Evolutionary conservation across 331 rosid species (phyloP).

Genomic region (Telfairia occidentalis): DNA sequence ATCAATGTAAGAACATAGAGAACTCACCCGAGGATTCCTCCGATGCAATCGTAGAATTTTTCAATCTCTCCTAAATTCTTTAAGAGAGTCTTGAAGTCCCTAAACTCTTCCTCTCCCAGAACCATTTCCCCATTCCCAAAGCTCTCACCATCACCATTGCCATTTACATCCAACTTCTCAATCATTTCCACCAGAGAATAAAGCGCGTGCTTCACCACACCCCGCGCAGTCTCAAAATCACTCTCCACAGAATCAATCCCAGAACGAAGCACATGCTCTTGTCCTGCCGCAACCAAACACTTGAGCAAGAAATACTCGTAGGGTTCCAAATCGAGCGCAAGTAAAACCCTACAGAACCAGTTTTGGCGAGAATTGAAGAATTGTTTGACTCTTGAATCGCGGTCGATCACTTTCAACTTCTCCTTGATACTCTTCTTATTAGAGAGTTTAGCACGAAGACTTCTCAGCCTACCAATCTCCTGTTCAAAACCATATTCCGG

Average conservation of each 20-base stretch:
- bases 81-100: conserved; percentile 52
- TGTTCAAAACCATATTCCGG: conserved; percentile 41
- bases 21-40: conserved; percentile 87
- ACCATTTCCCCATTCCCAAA: conserved; percentile 22
- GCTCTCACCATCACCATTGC: conserved; percentile 17
- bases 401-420: conserved; percentile 35
- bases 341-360: conserved; percentile 26
- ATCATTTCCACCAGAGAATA: conserved; percentile 60
- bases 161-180: conserved; percentile 41
- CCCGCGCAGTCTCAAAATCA: conserved; percentile 25
- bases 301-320: conserved; percentile 42
- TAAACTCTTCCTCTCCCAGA: conserved; percentile 42
- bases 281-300: conserved; percentile 77
- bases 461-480: conserved; percentile 51
- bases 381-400: conserved; percentile 54
- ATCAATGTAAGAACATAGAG: neutral
- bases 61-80: conserved; percentile 55
- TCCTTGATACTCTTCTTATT: conserved; percentile 17
- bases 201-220: conserved; percentile 55
- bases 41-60: conserved; percentile 76
- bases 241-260: conserved; percentile 24
- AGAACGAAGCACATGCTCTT: conserved; percentile 54
- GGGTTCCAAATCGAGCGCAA: conserved; percentile 23
- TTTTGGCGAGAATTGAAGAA: conserved; percentile 36
- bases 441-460: conserved; percentile 41